Evolutionary conservation across 345 rosid genomes (phyloP).

Genomic region (Salix suchowensis): DNA sequence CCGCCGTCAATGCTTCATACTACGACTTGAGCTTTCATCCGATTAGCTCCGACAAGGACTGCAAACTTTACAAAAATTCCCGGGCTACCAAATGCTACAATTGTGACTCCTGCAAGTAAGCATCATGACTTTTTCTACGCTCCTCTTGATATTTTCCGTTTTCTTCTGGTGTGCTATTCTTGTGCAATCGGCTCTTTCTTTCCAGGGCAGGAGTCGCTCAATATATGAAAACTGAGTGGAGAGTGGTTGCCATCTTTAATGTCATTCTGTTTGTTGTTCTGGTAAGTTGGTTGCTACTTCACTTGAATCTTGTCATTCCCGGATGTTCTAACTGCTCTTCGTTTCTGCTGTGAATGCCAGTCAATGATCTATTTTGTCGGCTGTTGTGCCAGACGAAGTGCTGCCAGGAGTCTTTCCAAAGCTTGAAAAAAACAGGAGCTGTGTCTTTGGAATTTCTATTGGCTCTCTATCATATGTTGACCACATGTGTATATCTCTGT

Average conservation of each 20-base stretch:
- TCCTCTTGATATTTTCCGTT: background rate
- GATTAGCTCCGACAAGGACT: conserved; percentile 66
- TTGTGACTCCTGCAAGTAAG: conserved; percentile 94
- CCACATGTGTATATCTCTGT: too few species aligned
- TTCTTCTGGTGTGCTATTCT: conserved; percentile 3
- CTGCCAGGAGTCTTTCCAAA: conserved; percentile 42
- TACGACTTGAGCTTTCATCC: conserved; percentile 92
- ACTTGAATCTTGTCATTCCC: background rate
- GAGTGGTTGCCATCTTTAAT: conserved; percentile 81
- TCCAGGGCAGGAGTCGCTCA: conserved; percentile 96
- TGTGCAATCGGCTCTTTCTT: background rate
- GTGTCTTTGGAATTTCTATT: too few species aligned
- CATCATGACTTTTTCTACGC: background rate
- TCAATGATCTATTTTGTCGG: conserved; percentile 76
- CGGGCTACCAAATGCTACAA: conserved; percentile 72
- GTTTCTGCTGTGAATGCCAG: conserved; percentile 34
- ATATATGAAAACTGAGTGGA: conserved; percentile 89
- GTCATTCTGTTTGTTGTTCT: conserved; percentile 58
- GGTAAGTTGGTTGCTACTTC: conserved; percentile 40
- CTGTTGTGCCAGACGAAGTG: conserved; percentile 89
- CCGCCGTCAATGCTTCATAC: conserved; percentile 63
- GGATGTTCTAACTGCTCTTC: background rate
- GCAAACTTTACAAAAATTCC: conserved; percentile 74
- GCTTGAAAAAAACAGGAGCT: conserved; percentile 21
- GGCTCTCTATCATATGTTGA: too few species aligned